Evolutionary conservation across 2,329 filamentous ascomycete genomes (phyloP), one percentile per base, ranked within the genome.

Genomic region (Orbilia javanica): DNA sequence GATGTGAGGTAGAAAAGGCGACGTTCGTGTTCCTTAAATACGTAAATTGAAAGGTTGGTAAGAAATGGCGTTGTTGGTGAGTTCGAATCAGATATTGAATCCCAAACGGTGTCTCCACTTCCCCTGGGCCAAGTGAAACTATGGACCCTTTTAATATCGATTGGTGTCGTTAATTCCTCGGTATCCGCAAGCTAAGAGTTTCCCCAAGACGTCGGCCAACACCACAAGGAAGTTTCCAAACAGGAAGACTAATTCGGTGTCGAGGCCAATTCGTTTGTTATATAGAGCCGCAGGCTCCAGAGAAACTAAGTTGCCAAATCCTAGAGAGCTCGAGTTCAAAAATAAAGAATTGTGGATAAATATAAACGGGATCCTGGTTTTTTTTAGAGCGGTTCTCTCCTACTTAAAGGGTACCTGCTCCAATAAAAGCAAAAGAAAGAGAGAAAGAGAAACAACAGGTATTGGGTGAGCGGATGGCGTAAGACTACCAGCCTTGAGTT

Each of bases 311-410:
- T 36, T 22, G 62, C 20, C n/a, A 50, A 50, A 22, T 52, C 39
- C 22, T 20, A 39, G n/a, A 39, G 36, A 39, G 36, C 36, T 39
- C 36, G 34, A 36, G 7, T 29, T 20, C 13, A 15, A 36, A 34
- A 65, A 50, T 34, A 65, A 64, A 31, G 15, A 4, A 31, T 13
- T n/a, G 18, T 52, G 44, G 44, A 66, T 50, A 48, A 52, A 36
- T 66, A 66, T 36, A 52, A 48, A 66, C 20, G 27, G 62, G 36
- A 57, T 22, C 52, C 55, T n/a, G 31, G 55, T 31, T 18, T 31
- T 29, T 8, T 36, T 57, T 60, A n/a, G 27, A 42, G 55, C 34
- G 20, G 13, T 42, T 39, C 25, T 3, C 62, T 66, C 46, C 62
- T 50, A 39, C 42, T 50, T 36, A 66, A 66, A 50, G 29, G 42